A percentile compares a stretch with the other conserved stretches of the same genome.
Conservation (phyloP, 75 land plant species). For the Selaginella moellendorffii region DNA sequence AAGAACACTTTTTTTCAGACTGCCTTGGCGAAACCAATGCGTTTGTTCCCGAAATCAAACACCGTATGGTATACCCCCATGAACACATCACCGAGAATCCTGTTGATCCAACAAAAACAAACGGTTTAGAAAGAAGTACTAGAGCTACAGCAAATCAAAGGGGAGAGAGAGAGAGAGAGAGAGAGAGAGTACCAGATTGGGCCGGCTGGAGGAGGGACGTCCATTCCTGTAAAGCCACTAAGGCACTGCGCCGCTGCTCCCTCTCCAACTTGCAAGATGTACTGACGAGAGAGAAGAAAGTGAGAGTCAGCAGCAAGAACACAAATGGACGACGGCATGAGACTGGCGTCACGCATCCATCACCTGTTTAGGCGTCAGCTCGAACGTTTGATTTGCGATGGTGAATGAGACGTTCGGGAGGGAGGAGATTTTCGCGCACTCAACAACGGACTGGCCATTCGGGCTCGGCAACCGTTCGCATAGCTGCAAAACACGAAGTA, state of each 20-base stretch:
- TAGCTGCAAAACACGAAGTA: too few relatives aligned
- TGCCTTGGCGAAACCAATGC: conserved; percentile 46
- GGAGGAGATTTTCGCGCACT: conserved; percentile 24
- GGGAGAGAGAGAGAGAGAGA: too few relatives aligned
- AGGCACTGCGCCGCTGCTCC: conserved; percentile 73
- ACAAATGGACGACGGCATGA: too few relatives aligned
- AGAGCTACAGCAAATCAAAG: too few relatives aligned
- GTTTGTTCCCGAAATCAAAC: conserved; percentile 45
- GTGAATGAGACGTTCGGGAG: conserved; percentile 38
- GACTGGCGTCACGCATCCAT: too few relatives aligned
- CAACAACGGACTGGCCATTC: conserved; percentile 37
- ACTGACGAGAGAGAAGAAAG: too few relatives aligned
- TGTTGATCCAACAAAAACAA: too few relatives aligned
- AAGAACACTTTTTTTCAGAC: too few relatives aligned
- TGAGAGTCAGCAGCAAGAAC: too few relatives aligned
- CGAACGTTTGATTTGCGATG: conserved; percentile 26
- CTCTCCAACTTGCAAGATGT: conserved; percentile 71
- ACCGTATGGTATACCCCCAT: conserved; percentile 65
- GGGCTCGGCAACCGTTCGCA: conserved; percentile 49
- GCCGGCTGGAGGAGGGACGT: conserved; percentile 76
- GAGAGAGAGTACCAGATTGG: conserved; percentile 83
- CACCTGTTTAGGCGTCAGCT: conserved; percentile 55
- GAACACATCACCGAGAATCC: conserved; percentile 71
- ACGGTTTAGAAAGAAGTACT: too few relatives aligned
- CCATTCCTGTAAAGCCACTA: conserved; percentile 73